Base-by-base conservation (phyloP, 2,329 filamentous ascomycete genomes). In the Trichoderma lentiforme region DNA sequence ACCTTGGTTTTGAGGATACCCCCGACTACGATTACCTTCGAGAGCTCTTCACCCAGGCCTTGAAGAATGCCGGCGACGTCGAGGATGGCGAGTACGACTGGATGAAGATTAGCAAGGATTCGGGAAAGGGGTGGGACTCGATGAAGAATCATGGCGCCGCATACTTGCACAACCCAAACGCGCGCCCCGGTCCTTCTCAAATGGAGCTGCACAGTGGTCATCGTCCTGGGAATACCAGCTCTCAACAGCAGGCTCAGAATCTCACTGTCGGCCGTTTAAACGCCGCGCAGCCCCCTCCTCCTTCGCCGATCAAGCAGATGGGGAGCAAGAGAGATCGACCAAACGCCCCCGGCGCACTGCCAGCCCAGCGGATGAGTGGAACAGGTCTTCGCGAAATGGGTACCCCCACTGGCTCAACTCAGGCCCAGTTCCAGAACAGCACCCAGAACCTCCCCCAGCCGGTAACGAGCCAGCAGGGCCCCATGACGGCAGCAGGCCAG, bases 31-130 rank as follows among this genome's bases (percentile, higher is more conserved):
- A 98, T 82, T 97, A 98, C 83, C 89, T 98, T 72, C 93, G 96
- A 63, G 95, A 98, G 79, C 90, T 99, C 71, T 97, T 99, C 85
- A 98, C 95, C 1, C 93, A 97, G 83, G 94, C 95, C 24, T 88
- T 98, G 75, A 97, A 98, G 88, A 95, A 94, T 81, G 92, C 93
- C 2, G 95, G 95, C 71, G 95, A 97, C 78, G 91, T 98, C 9
- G 96, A 98, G 81, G 96, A 99, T 82, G 96, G 96, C 79, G 95
- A 98, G 82, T 99, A 98, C 82, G 96, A 99, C 85, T 99, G 96
- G 96, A 97, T 98, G 94, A 98, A 97, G 88, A 87, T 97, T 77
- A 96, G 94, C 86, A 90, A 90, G 82, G 87, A 88, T 79, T 85
- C 87, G 78, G 93, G 94, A 84, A 96, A 97, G 84, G 94, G 94